Conservation (phyloP, 805 yeast genomes). For the Saturnispora sekii region DNA sequence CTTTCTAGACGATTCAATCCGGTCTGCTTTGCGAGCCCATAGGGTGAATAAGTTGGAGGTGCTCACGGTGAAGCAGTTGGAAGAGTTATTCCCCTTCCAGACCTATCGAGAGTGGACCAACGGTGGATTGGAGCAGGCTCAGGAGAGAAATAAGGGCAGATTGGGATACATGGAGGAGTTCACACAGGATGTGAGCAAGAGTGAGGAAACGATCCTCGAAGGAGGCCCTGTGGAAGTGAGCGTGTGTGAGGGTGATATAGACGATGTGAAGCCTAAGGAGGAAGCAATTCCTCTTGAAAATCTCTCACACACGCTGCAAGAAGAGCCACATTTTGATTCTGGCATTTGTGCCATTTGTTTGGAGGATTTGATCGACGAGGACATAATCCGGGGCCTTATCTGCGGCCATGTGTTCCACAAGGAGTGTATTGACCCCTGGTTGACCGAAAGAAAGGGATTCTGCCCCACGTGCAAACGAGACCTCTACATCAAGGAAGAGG, state of each 20-base stretch:
- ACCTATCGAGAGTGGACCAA: slow-evolving; percentile 51
- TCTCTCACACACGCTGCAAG: background rate
- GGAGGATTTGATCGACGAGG: slow-evolving; percentile 52
- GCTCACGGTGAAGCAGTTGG: slow-evolving; percentile 40
- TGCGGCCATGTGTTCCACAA: slow-evolving; percentile 82
- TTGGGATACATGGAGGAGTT: slow-evolving; percentile 30
- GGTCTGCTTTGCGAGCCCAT: slow-evolving; percentile 22
- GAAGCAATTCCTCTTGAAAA: background rate
- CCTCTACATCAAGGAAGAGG: slow-evolving; percentile 19
- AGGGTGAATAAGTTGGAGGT: slow-evolving; percentile 36
- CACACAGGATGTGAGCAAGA: no score
- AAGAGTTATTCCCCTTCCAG: slow-evolving; percentile 46
- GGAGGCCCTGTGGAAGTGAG: no score
- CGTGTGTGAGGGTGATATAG: slow-evolving; percentile 8
- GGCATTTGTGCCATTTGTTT: slow-evolving; percentile 76
- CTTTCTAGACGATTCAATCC: slow-evolving; percentile 6
- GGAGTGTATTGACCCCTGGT: slow-evolving; percentile 76
- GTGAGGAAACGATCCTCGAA: no score
- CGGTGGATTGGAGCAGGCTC: slow-evolving; percentile 49
- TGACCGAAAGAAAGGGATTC: slow-evolving; percentile 61
- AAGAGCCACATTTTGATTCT: slow-evolving; percentile 40
- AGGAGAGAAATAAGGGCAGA: slow-evolving; percentile 31
- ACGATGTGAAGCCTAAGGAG: slow-evolving; percentile 4
- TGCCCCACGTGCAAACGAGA: slow-evolving; percentile 80
- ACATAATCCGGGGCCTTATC: slow-evolving; percentile 58